Base-by-base conservation (phyloP, 441 rosid genomes). In the Arabidopsis hybrid region DNA sequence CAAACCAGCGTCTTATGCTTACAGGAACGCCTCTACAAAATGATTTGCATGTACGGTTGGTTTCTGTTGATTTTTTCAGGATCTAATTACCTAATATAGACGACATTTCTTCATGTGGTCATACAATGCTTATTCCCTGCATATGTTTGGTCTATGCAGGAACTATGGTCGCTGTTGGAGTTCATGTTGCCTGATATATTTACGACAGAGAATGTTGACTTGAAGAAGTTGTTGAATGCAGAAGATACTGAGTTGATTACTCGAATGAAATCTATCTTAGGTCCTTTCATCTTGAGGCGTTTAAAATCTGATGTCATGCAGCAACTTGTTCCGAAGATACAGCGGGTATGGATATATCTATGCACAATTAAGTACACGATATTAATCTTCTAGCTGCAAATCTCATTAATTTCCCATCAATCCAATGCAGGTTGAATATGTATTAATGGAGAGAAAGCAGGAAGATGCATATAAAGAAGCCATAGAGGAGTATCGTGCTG, bases 11-110 rank as follows among this genome's bases (percentile, higher is more conserved):
- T 42, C 87, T 93, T 64, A 91, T 93, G 98, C 88, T 95, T 46
- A 93, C 99, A 13, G 99, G 99, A 76, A 95, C 98, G 4, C 98
- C 97, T 1, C 85, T 95, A 14, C 98, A 93, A 79, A 95, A 95
- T 82, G 99, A 95, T 90, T 84, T 95, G 77, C 96, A 91, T 87
- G 96, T 93, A 91, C 60, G 45, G 39, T 45, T 74, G 65, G 13
- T 47, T 50, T 50, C 6, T 50, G 7, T 16, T 47, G 1, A 47
- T 17, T 4, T 18, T 17, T 2, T 71, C 7, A 69, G 42, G 31
- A 59, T 71, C 58, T 60, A 42, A 12, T 70, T 49, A 45, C 32
- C 36, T 35, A 7, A 8, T 43, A 16, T 1, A 26, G 7, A 21
- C 6, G 29, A 34, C 12, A 35, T 57, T 11, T 59, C 21, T 39